Evolutionary conservation across 2,329 filamentous ascomycete species (phyloP), one percentile per base, ranked within the genome.

Genomic region (Trichoderma polysporum): DNA sequence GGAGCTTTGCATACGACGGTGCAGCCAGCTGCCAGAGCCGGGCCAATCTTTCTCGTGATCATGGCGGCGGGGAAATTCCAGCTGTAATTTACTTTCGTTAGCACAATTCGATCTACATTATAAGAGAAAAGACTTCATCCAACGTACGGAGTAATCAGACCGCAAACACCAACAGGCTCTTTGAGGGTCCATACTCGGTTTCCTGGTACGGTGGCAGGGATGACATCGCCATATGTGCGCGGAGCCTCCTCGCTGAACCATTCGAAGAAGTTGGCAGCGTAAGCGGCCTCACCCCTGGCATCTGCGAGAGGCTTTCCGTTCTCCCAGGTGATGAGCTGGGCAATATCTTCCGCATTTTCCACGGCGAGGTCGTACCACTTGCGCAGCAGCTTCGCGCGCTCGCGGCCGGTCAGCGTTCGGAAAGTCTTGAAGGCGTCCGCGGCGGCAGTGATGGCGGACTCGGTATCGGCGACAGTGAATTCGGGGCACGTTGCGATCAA

Each of bases 1-100:
- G 94, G 94, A 17, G 93, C 91, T 79, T 99, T 99, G 73, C 89
- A 90, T 1, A 98, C 94, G 2, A 97, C 91, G 0, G 94, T 97
- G 81, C 94, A 98, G 67, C 95, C 95, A n/a, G 93, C 94, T 19
- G 95, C 95, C 66, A 98, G 84, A 9, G 91, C 91, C 1, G 92
- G 88, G 2, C 86, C 89, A 59, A 89, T 84, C 77, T 91, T 91
- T 68, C 89, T 81, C 7, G 88, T 90, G 70, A 92, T 87, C 90
- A 92, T 92, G 58, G 90, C 90, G 2, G 89, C 87, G 13, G 90
- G 90, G 74, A 96, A 96, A 80, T 97, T 96, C 93, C 92, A 95
- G 66, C 66, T 68, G 74, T 90, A 92, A 15, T 96, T n/a, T 92
- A 62, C 92, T 8, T 27, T 35, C 7, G 33, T 66, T 13, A 66